phyloP scores from a whole-genome alignment of 1,139 yeast genomes.

The Sugiyamaella grinbergsii region DNA sequence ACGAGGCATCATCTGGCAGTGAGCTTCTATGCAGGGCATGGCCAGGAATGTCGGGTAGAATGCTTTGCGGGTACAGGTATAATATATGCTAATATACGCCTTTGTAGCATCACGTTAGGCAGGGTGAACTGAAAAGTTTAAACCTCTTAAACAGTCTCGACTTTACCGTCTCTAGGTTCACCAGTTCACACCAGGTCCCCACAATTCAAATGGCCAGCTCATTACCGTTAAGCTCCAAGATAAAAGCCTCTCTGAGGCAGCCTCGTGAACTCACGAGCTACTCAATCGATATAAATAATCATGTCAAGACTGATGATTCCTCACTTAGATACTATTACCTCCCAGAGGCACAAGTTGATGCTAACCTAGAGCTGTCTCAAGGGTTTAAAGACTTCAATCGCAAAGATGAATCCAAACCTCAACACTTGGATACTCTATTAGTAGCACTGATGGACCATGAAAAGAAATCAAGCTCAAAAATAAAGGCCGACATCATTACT shows the following conservation, averaged over 20 bases:
- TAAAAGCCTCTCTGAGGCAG: slow-evolving; percentile 52
- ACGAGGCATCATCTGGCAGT: too few species aligned
- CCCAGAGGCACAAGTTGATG: slow-evolving; percentile 64
- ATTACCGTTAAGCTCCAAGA: slow-evolving; percentile 34
- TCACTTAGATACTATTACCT: slow-evolving; percentile 69
- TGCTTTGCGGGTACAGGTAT: too few species aligned
- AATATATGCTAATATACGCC: too few species aligned
- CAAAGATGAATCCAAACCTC: slow-evolving; percentile 55
- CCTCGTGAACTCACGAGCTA: slow-evolving; percentile 71
- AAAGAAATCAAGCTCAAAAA: slow-evolving; percentile 47
- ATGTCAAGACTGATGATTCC: slow-evolving; percentile 54
- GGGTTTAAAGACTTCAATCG: slow-evolving; percentile 64
- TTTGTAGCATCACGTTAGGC: too few species aligned
- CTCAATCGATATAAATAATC: slow-evolving; percentile 55
- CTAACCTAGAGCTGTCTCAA: slow-evolving; percentile 57
- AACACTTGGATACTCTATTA: slow-evolving; percentile 62
- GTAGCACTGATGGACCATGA: slow-evolving; percentile 61
- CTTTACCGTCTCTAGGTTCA: too few species aligned
- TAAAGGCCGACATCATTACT: slow-evolving; percentile 68
- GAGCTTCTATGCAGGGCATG: too few species aligned
- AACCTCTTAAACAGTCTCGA: too few species aligned
- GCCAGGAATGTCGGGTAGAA: too few species aligned
- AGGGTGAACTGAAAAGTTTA: too few species aligned
- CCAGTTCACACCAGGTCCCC: not conserved
- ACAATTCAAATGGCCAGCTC: slow-evolving; percentile 4